Conservation (phyloP, 1,284 basidiomycete genomes). For the Cryptococcus wingfieldii region DNA sequence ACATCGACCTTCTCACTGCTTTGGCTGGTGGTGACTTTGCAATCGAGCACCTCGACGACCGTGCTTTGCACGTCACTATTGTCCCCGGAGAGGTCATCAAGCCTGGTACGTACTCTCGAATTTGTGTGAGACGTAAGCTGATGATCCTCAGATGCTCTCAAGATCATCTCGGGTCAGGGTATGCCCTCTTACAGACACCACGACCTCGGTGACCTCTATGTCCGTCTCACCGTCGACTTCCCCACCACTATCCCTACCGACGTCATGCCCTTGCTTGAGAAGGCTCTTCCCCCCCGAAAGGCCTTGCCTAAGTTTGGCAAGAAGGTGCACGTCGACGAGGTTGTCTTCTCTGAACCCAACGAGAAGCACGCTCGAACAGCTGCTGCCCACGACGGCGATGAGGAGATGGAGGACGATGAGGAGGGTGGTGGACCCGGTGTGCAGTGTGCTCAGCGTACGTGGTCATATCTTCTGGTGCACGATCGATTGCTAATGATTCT, state of each 20-base stretch:
- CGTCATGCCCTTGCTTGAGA: conserved; percentile 71
- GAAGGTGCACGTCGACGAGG: conserved; percentile 75
- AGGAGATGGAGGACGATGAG: conserved; percentile 69
- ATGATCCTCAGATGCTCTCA: conserved; percentile 66
- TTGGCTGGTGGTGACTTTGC: conserved; percentile 86
- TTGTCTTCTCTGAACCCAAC: conserved; percentile 76
- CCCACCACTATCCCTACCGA: conserved; percentile 73
- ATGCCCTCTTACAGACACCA: conserved; percentile 99
- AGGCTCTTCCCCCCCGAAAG: conserved; percentile 76
- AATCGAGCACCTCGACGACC: conserved; percentile 92
- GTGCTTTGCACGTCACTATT: conserved; percentile 77
- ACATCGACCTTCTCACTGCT: conserved; percentile 91
- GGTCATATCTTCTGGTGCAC: background rate
- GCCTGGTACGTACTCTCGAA: conserved; percentile 61
- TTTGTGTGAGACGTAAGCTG: conserved; percentile 1
- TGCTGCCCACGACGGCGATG: conserved; percentile 55
- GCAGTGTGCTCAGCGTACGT: conserved; percentile 53
- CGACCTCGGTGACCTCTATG: conserved; percentile 88
- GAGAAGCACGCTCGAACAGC: conserved; percentile 61
- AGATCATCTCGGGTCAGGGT: conserved; percentile 89
- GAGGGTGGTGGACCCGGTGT: conserved; percentile 47
- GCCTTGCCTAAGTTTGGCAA: conserved; percentile 66
- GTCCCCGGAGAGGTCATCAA: conserved; percentile 90
- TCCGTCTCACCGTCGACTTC: conserved; percentile 85
- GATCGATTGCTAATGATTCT: background rate